Base-by-base conservation (phyloP, 2,329 filamentous ascomycete genomes). In the Talaromyces amestolkiae region DNA sequence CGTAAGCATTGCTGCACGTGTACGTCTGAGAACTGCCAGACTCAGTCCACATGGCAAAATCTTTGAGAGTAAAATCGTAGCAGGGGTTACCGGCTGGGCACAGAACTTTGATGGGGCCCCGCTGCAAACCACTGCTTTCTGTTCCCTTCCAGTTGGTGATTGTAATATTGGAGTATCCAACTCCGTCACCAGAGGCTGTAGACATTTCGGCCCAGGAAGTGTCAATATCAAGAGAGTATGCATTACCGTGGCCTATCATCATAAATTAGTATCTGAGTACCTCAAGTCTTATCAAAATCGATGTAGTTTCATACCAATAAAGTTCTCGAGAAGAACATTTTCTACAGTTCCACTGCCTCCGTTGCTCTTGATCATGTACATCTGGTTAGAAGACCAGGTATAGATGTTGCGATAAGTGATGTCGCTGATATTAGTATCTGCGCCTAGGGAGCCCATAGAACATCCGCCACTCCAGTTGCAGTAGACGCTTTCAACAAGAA, bases 291-390 rank as follows among this genome's bases (percentile, higher is more conserved):
- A 47, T 24, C 4, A 24, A 6, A 19, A 24, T 47, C 13, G 5
- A 22, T n/a, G 33, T 4, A 8, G 3, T 35, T 54, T 3, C 68
- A 33, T 70, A 75, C 71, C 74, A 49, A 86, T 84, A 73, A 87
- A 88, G 76, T 87, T 86, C 69, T 84, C 81, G 47, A 87, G 79
- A 1, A 80, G 70, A 0, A 72, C 76, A 68, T 87, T 81, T 49
- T 79, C 78, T 3, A 88, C 81, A 2, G 76, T 80, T 27, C 86
- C 86, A 65, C 73, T 79, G 37, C 86, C 86, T 49, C 86, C 86
- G 69, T 86, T 84, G 61, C 81, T 83, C 74, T 88, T 88, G 78
- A 88, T 82, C 84, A 86, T 85, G 74, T 83, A 82, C 85, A 87
- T 87, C 71, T 88, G 84, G 78, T 88, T 88, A 10, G 82, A 83